Evolutionary conservation across 352 stramenopile species (phyloP).

Genomic region (Peronospora destructor): DNA sequence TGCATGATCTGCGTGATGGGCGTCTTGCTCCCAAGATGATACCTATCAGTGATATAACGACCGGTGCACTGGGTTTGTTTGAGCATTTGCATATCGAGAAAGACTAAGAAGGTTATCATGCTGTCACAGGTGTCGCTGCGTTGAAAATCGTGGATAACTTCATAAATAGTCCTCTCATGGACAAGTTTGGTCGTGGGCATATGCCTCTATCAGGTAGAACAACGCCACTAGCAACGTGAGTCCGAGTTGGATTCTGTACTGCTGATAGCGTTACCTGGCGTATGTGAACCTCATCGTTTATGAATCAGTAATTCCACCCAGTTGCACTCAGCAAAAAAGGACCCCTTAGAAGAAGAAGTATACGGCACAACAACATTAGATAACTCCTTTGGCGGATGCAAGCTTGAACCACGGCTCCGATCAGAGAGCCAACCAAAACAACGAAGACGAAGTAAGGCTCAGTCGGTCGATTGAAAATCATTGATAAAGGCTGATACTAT

Average conservation of each 20-base stretch:
- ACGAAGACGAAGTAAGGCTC: slow-evolving; percentile 23
- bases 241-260: slow-evolving; percentile 4
- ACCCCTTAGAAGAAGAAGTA: slow-evolving; percentile 55
- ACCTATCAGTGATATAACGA: slow-evolving; percentile 46
- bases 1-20: too few species aligned
- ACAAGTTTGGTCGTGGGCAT: slow-evolving; percentile 38
- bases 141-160: slow-evolving; percentile 82
- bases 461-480: neutral
- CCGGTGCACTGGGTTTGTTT: slow-evolving; percentile 29
- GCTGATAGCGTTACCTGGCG: neutral
- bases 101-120: neutral
- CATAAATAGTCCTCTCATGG: slow-evolving; percentile 65
- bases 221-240: slow-evolving; percentile 10
- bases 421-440: slow-evolving; percentile 11
- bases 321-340: slow-evolving; percentile 9
- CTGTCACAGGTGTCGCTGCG: slow-evolving; percentile 47
- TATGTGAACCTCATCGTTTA: neutral
- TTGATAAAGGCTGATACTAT: neutral
- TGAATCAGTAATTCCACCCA: slow-evolving; percentile 2
- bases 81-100: neutral
- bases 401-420: slow-evolving; percentile 11
- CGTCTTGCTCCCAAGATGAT: slow-evolving; percentile 27
- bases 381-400: slow-evolving; percentile 49
- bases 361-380: slow-evolving; percentile 43
- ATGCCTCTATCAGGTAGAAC: neutral